These are phyloP conservation scores for grape (Vitis vinifera) DNA, from an alignment of 164 flowering plant genomes.

Conservation along the genomic window DNA sequence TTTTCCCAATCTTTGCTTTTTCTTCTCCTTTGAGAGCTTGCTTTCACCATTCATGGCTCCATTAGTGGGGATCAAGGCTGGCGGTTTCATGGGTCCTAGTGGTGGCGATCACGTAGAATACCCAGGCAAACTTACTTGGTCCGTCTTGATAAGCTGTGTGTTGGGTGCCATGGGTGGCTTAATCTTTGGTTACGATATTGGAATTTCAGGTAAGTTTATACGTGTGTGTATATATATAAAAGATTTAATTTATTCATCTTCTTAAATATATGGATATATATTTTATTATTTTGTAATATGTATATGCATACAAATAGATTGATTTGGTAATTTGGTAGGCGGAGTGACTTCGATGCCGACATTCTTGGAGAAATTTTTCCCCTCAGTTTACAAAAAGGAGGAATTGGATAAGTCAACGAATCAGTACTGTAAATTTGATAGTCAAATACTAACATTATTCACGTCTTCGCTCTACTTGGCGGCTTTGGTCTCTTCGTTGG, in stretches of 20 bases:
- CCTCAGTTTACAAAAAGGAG: conserved; percentile 9
- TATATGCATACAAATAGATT: too few species aligned
- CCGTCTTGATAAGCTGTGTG: background rate
- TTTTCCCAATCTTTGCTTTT: too few species aligned
- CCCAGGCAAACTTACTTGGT: background rate
- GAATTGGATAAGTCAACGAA: background rate
- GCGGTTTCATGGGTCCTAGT: too few species aligned
- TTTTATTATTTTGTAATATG: too few species aligned
- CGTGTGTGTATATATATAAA: background rate
- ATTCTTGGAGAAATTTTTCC: conserved; percentile 26
- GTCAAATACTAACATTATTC: conserved; percentile 19
- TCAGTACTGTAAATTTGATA: conserved; percentile 24
- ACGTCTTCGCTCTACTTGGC: conserved; percentile 29
- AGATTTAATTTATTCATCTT: too few species aligned
- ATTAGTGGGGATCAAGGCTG: too few species aligned
- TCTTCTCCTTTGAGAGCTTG: too few species aligned
- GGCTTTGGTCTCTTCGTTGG: conserved; percentile 19
- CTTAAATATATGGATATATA: too few species aligned
- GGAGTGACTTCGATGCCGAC: conserved; percentile 27
- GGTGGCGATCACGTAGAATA: background rate
- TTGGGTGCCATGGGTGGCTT: conserved; percentile 1
- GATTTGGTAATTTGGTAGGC: conserved; percentile 13
- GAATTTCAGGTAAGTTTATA: background rate
- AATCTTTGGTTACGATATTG: conserved; percentile 1
- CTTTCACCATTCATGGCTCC: too few species aligned